Conservation (phyloP, 352 stramenopile species). For the Phytopythium litorale region DNA sequence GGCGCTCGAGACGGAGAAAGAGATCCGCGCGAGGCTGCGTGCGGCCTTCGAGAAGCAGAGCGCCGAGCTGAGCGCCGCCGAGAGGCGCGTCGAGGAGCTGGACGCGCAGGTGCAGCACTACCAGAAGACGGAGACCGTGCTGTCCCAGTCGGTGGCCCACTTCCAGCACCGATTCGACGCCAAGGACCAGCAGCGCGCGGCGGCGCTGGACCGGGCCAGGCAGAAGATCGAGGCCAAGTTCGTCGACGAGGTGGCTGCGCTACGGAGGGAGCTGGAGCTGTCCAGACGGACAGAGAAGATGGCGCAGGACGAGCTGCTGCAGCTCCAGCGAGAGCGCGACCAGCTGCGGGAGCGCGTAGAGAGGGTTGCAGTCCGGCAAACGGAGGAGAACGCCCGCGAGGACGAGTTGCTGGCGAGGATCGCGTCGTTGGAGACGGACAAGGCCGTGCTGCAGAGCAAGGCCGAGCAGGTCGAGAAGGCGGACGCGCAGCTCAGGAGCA, state of each 20-base stretch:
- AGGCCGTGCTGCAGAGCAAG: constrained; percentile 58
- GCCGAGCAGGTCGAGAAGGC: constrained; percentile 56
- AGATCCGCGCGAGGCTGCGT: constrained; percentile 29
- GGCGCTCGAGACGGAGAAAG: constrained; percentile 57
- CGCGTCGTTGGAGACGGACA: constrained; percentile 56
- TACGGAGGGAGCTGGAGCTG: constrained; percentile 32
- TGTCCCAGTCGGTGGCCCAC: constrained; percentile 64
- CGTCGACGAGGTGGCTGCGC: constrained; percentile 16
- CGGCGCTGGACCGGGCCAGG: constrained; percentile 32
- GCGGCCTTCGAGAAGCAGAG: constrained; percentile 40
- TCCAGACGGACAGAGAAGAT: constrained; percentile 23
- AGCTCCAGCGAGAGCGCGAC: constrained; percentile 22
- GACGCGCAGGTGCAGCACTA: constrained; percentile 48
- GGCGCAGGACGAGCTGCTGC: constrained; percentile 27
- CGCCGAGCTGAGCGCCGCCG: constrained; percentile 27
- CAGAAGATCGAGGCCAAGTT: constrained; percentile 37
- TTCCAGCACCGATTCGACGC: constrained; percentile 56
- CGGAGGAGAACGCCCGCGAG: constrained; percentile 22
- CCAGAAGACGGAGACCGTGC: constrained; percentile 73
- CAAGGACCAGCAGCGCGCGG: constrained; percentile 59
- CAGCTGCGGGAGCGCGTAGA: constrained; percentile 25
- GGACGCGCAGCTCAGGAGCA: constrained; percentile 49
- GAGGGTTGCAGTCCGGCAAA: constrained; percentile 14
- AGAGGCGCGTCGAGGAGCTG: constrained; percentile 42
- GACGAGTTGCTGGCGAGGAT: constrained; percentile 29